Evolutionary conservation across 164 flowering plant species (phyloP), one percentile per base, ranked within the genome.

Genomic region (Akebia trifoliata): DNA sequence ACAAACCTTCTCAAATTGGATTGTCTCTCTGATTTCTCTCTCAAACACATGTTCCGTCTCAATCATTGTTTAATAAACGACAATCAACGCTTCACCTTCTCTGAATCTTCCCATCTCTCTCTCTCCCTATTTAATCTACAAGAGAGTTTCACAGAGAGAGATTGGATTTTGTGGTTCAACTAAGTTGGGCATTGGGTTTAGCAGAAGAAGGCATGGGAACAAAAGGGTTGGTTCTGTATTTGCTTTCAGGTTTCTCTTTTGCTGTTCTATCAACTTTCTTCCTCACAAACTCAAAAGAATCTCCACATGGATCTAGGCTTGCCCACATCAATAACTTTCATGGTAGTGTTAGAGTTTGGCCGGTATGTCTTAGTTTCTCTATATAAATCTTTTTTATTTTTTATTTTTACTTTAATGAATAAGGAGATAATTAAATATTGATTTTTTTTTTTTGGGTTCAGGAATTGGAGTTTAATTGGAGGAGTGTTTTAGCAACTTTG

Each of bases 381-480:
- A 20, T 31, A 35, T 44, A 5, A 42, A 31, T 32, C 25, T 51
- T 12, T 28, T 20, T 47, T 40, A 12, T 42, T 3, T 44, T 0
- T 58, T 0, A 18, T 5, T 57, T 22, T 56, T 24, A 30, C 1
- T 44, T 35, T 35, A 35, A 28, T 26, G 3, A 1, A 24, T 9
- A 6, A 8, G 15, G 28, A n/a, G 7, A 9, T 8, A 49, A 24
- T 29, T 29, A 20, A 29, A 3, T 30, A 34, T 22, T 47, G 2
- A 18, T 22, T 4, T 35, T 32, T 25, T n/a, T 36, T 20, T 25
- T 56, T 31, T 39, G n/a, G 22, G 49, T 18, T 49, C 74, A 92
- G 98, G 62, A 75, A n/a, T 67, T 93, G 77, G 69, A 78, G 69
- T 81, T 87, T 43, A 75, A 72, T 62, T 93, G 97, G 98, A 78